phyloP scores from a whole-genome alignment of 371 early-diverging fungal species.

The Mucor velutinosus region DNA sequence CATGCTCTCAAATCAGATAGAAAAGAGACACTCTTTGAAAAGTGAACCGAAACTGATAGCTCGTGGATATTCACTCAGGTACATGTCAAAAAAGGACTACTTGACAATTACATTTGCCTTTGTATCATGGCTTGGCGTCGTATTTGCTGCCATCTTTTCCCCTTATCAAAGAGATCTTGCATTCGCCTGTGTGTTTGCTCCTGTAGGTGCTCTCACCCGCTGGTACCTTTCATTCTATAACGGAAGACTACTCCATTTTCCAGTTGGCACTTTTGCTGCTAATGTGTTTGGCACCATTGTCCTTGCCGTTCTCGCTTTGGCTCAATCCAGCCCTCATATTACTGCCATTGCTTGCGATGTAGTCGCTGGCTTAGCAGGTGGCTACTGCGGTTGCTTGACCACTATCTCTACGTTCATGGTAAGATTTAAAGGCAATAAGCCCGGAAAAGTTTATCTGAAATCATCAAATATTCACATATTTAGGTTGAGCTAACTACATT shows the following conservation, averaged over 20 bases:
- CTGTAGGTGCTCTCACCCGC: conserved; percentile 67
- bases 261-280: conserved; percentile 70
- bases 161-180: conserved; percentile 38
- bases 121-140: conserved; percentile 45
- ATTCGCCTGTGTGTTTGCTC: conserved; percentile 58
- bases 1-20: not conserved
- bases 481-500: conserved; percentile 53
- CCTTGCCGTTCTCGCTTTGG: conserved; percentile 54
- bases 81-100: conserved; percentile 20
- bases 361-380: conserved; percentile 59
- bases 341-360: conserved; percentile 49
- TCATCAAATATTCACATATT: not conserved
- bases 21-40: not conserved
- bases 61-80: conserved; percentile 19
- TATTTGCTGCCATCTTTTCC: conserved; percentile 39
- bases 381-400: conserved; percentile 76
- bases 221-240: conserved; percentile 69
- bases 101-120: conserved; percentile 23
- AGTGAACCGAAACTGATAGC: conserved; percentile 19
- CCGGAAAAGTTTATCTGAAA: not conserved
- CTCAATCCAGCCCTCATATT: conserved; percentile 30
- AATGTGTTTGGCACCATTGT: conserved; percentile 65
- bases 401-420: conserved; percentile 77
- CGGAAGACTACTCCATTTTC: conserved; percentile 34
- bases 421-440: conserved; percentile 5